Percentiles rank a stretch among this genome's conserved stretches.
Conservation (phyloP, 345 rosid genomes). For the Erucastrum elatum region DNA sequence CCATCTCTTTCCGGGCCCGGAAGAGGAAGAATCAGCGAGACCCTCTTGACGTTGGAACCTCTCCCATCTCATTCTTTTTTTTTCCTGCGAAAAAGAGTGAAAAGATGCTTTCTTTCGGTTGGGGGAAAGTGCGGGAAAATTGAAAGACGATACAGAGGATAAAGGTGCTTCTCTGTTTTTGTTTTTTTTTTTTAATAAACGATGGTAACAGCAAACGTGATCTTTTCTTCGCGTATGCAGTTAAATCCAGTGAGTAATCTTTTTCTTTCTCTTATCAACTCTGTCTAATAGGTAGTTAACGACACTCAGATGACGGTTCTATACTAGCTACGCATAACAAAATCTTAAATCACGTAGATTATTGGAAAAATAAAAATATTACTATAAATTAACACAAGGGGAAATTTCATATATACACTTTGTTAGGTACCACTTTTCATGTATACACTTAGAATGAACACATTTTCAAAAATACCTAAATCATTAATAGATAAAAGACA, state of each 20-base stretch:
- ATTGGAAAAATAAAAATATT: too few relatives aligned
- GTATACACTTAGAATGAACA: too few relatives aligned
- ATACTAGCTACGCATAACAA: too few relatives aligned
- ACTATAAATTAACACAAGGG: too few relatives aligned
- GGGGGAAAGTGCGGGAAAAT: conserved; percentile 37
- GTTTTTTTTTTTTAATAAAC: not conserved
- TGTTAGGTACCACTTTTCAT: too few relatives aligned
- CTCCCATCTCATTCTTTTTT: conserved; percentile 73
- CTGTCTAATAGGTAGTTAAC: not conserved
- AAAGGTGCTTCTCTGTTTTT: conserved; percentile 24
- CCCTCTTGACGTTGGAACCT: conserved; percentile 42
- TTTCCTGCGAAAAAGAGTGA: conserved; percentile 2
- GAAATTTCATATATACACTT: too few relatives aligned
- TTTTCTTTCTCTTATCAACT: not conserved
- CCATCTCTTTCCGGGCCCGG: conserved; percentile 94
- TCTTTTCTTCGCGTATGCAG: not conserved
- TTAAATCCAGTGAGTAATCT: too few relatives aligned
- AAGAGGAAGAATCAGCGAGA: conserved; percentile 31
- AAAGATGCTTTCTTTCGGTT: conserved; percentile 17
- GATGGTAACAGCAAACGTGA: conserved; percentile 1
- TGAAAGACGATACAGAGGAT: conserved; percentile 33
- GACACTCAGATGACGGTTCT: too few relatives aligned
- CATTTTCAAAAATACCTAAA: too few relatives aligned
- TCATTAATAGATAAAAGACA: too few relatives aligned
- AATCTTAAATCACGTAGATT: too few relatives aligned